phyloP scores from a whole-genome alignment of 2,329 filamentous ascomycete genomes.

The Pseudodiploospora longispora region DNA sequence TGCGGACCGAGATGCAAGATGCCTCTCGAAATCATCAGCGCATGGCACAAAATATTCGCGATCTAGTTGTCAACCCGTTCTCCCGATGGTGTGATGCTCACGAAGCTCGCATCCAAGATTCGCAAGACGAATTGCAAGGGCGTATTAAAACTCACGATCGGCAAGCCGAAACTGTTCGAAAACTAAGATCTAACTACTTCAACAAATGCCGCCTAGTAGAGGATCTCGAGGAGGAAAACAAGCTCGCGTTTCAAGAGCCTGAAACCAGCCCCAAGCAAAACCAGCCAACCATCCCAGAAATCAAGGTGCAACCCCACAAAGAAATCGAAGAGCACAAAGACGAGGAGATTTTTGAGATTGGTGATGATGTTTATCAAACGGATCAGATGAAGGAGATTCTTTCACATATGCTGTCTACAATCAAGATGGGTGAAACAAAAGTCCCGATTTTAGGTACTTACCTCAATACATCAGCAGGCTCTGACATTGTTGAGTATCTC shows the following conservation, averaged over 20 bases:
- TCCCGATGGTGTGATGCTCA: slow-evolving; percentile 94
- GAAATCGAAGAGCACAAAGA: slow-evolving; percentile 55
- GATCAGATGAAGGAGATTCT: slow-evolving; percentile 90
- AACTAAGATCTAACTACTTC: slow-evolving; percentile 92
- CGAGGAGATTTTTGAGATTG: slow-evolving; percentile 81
- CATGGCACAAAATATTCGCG: slow-evolving; percentile 92
- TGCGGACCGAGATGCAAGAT: slow-evolving; percentile 86
- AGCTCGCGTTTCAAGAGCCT: slow-evolving; percentile 90
- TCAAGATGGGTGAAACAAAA: slow-evolving; percentile 85
- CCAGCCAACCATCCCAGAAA: slow-evolving; percentile 61
- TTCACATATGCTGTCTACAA: slow-evolving; percentile 73
- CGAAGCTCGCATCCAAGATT: slow-evolving; percentile 82
- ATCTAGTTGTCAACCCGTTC: slow-evolving; percentile 91
- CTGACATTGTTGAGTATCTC: slow-evolving; percentile 93
- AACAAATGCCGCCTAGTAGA: slow-evolving; percentile 97
- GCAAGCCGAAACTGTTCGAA: slow-evolving; percentile 83
- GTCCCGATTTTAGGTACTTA: slow-evolving; percentile 94
- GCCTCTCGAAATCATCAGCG: slow-evolving; percentile 85
- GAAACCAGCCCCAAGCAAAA: slow-evolving; percentile 58
- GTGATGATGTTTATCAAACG: slow-evolving; percentile 75
- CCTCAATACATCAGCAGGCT: slow-evolving; percentile 81
- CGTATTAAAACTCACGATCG: slow-evolving; percentile 90
- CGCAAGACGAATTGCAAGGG: slow-evolving; percentile 84
- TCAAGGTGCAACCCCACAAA: slow-evolving; percentile 71
- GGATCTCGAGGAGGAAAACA: slow-evolving; percentile 96